Evolutionary conservation across 2,329 filamentous ascomycete genomes (phyloP).

Genomic region (Alternaria burnsii): DNA sequence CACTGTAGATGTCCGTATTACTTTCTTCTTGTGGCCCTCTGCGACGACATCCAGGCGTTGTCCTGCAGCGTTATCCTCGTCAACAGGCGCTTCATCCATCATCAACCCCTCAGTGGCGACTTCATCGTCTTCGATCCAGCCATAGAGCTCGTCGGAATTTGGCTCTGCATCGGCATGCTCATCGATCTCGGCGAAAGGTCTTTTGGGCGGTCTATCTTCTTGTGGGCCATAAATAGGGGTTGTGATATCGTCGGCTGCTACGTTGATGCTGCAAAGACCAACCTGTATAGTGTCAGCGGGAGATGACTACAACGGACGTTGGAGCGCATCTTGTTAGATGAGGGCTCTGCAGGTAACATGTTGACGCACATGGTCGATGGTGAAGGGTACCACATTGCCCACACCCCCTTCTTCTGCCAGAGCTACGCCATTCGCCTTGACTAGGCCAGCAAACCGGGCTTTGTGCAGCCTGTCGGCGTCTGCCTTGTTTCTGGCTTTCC

Average conservation of each 20-base stretch:
- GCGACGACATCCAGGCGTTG: conserved; percentile 27
- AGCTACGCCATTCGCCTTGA: conserved; percentile 55
- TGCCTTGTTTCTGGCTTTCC: conserved; percentile 33
- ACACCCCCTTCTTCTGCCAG: conserved; percentile 53
- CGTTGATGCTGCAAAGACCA: conserved; percentile 44
- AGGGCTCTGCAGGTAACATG: conserved; percentile 43
- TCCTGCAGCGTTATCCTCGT: conserved; percentile 24
- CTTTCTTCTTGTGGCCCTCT: conserved; percentile 35
- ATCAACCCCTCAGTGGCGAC: conserved; percentile 53
- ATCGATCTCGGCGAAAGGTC: conserved; percentile 64
- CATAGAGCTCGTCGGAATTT: conserved; percentile 72
- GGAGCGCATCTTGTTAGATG: conserved; percentile 27
- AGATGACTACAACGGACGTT: conserved; percentile 22
- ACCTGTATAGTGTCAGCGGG: conserved; percentile 37
- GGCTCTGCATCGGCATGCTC: conserved; percentile 70
- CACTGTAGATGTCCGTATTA: conserved; percentile 33
- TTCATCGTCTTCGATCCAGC: conserved; percentile 72
- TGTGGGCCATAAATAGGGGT: conserved; percentile 30
- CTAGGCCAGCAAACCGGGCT: conserved; percentile 54
- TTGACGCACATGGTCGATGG: conserved; percentile 55
- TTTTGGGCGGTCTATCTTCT: conserved; percentile 61
- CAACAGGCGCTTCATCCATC: conserved; percentile 40
- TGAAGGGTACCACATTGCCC: conserved; percentile 61
- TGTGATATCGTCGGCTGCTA: conserved; percentile 43
- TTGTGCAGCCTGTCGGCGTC: conserved; percentile 43